These are phyloP conservation scores for Leccinum pallidistipes DNA, from an alignment of 1,284 basidiomycete species.

Conservation along the genomic window DNA sequence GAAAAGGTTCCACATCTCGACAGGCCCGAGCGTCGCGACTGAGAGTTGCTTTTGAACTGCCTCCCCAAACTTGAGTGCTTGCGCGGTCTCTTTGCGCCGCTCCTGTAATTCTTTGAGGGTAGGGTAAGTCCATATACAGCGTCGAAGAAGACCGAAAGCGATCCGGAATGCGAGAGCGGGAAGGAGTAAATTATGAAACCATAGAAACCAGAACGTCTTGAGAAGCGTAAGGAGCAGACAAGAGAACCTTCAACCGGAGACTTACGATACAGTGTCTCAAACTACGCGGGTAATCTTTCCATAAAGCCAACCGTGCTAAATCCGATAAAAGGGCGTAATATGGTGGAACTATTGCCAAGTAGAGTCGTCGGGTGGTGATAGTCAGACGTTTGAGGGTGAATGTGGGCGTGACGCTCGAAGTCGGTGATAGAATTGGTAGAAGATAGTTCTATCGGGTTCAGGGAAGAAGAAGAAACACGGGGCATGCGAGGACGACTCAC, in stretches of 20 bases:
- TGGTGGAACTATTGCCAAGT: conserved; percentile 49
- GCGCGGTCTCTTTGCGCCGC: conserved; percentile 46
- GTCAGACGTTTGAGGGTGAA: conserved; percentile 57
- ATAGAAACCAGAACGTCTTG: conserved; percentile 63
- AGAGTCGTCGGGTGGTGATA: conserved; percentile 54
- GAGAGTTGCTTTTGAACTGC: conserved; percentile 49
- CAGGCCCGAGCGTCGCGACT: conserved; percentile 46
- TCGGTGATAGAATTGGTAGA: conserved; percentile 46
- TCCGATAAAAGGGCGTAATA: conserved; percentile 48
- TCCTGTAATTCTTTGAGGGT: conserved; percentile 52
- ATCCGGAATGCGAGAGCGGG: conserved; percentile 51
- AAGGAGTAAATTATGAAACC: conserved; percentile 58
- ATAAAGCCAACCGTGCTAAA: conserved; percentile 49
- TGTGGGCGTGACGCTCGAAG: conserved; percentile 37
- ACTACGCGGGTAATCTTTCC: conserved; percentile 52
- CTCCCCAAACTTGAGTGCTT: conserved; percentile 53
- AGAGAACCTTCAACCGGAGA: conserved; percentile 11
- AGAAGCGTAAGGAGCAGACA: conserved; percentile 13
- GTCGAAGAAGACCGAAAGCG: conserved; percentile 48
- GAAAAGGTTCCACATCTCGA: conserved; percentile 55
- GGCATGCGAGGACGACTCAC: conserved; percentile 33
- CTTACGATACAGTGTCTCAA: conserved; percentile 51
- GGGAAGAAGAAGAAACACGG: neutral
- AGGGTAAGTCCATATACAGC: conserved; percentile 55
- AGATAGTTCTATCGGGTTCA: conserved; percentile 41